A percentile compares a stretch with the other conserved stretches of the same genome.
These are phyloP conservation scores for Casuarina glauca DNA, from an alignment of 306 rosid species.

Conservation along the genomic window DNA sequence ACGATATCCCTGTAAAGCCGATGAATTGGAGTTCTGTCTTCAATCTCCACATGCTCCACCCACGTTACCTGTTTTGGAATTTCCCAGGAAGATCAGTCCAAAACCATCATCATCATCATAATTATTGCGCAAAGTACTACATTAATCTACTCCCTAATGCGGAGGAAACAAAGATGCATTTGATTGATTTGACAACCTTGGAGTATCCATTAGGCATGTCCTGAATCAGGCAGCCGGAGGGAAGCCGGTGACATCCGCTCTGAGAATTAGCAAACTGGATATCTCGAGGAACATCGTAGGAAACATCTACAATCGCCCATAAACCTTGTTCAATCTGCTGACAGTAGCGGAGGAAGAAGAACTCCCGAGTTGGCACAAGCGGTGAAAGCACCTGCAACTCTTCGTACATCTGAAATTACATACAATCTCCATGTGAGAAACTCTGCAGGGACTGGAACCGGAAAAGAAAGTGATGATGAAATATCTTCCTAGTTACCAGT, in stretches of 20 bases:
- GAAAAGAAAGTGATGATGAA: neutral
- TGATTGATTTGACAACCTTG: slow-evolving; percentile 42
- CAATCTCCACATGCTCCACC: slow-evolving; percentile 91
- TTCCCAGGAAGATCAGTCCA: neutral
- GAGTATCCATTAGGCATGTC: slow-evolving; percentile 98
- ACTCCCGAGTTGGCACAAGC: slow-evolving; percentile 74
- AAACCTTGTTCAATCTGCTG: slow-evolving; percentile 83
- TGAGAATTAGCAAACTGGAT: slow-evolving; percentile 56
- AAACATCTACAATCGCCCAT: slow-evolving; percentile 85
- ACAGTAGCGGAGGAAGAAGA: slow-evolving; percentile 77
- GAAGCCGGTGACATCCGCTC: slow-evolving; percentile 60
- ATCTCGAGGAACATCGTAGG: slow-evolving; percentile 75
- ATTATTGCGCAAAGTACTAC: neutral
- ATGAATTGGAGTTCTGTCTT: slow-evolving; percentile 71
- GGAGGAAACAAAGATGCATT: neutral
- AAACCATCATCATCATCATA: slow-evolving; percentile 2
- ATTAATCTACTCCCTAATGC: neutral
- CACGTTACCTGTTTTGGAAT: slow-evolving; percentile 64
- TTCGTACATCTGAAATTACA: slow-evolving; percentile 64
- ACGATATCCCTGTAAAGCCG: slow-evolving; percentile 68
- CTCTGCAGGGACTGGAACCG: slow-evolving; percentile 1
- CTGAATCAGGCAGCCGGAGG: slow-evolving; percentile 89
- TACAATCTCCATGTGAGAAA: slow-evolving; percentile 4
- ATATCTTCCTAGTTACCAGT: slow-evolving; percentile 48
- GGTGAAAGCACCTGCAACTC: slow-evolving; percentile 87